Conservation (phyloP, 2,329 filamentous ascomycete genomes). For the Paracorniculantispora psalliotae region DNA sequence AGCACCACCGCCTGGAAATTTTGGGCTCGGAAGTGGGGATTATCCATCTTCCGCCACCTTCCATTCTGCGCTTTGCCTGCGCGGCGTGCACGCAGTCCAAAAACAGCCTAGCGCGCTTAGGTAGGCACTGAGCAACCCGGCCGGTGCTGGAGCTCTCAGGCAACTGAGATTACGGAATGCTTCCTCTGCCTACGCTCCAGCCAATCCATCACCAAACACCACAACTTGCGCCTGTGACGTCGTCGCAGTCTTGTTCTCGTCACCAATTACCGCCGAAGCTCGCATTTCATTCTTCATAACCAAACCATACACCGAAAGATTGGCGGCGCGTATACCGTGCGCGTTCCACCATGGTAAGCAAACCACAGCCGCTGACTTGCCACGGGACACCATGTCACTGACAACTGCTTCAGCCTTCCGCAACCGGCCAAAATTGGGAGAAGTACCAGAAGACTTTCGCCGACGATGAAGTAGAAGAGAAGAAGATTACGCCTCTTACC, state of each 20-base stretch:
- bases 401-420: conserved; percentile 73
- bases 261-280: background rate
- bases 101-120: conserved; percentile 21
- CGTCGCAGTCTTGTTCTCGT: background rate
- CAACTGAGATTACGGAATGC: conserved; percentile 39
- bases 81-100: conserved; percentile 15
- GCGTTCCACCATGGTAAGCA: conserved; percentile 39
- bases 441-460: conserved; percentile 97
- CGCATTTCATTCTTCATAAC: background rate
- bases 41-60: conserved; percentile 32
- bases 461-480: conserved; percentile 96
- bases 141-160: conserved; percentile 34
- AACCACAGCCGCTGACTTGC: conserved; percentile 13
- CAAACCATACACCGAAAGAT: background rate
- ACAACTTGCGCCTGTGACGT: conserved; percentile 16
- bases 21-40: conserved; percentile 36
- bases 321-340: conserved; percentile 22
- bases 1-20: conserved; percentile 31
- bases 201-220: conserved; percentile 23
- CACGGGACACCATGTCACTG: conserved; percentile 20
- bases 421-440: conserved; percentile 93
- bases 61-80: conserved; percentile 15
- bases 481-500: conserved; percentile 96
- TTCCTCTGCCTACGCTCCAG: conserved; percentile 29
- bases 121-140: conserved; percentile 19